Evolutionary conservation across 2,329 filamentous ascomycete genomes (phyloP), one percentile per base, ranked within the genome.

Genomic region (Diaporthe destruens): DNA sequence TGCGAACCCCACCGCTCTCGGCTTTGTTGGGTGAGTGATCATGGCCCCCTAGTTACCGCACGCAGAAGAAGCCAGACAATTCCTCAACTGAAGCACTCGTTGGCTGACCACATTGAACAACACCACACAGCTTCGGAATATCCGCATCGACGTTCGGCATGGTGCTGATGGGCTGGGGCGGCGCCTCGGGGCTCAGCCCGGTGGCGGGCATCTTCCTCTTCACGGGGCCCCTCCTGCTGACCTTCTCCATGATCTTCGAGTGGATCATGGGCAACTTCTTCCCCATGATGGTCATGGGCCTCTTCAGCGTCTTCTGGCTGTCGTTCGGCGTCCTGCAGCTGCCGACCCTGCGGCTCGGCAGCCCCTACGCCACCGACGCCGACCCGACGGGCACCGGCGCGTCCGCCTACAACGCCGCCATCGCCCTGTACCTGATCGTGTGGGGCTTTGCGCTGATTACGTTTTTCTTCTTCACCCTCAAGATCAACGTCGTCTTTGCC

Each of bases 181-280:
- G 81, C 20, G 80, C 80, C 2, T 42, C 75, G 16, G 81, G 80
- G 0, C 74, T 80, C 34, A 74, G 79, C 0, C 81, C 81, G 4
- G 78, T 83, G 55, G 80, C 78, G 25, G 79, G 81, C 29, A 82
- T 82, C 70, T 82, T 82, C 78, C 81, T 82, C 76, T 82, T 82
- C 75, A 75, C 79, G 54, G 86, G 86, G 0, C 86, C 86, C 1
- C 76, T 87, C 16, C 82, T 88, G 57, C 80, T 87, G 8, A 76
- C 83, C 18, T 81, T 87, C 44, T 80, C 83, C 39, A 84, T 85
- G 71, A 83, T 88, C 8, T 87, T 87, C 74, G 85, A 88, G 74
- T 88, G 86, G 85, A 83, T 88, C 57, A 85, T 85, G 82, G 84
- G 83, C 7, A 86, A 86, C 75, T 86, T 86, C 81, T 85, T 85